These are phyloP conservation scores for Recurvomyces mirabilis DNA, from an alignment of 495 filamentous ascomycete species.

Conservation along the genomic window DNA sequence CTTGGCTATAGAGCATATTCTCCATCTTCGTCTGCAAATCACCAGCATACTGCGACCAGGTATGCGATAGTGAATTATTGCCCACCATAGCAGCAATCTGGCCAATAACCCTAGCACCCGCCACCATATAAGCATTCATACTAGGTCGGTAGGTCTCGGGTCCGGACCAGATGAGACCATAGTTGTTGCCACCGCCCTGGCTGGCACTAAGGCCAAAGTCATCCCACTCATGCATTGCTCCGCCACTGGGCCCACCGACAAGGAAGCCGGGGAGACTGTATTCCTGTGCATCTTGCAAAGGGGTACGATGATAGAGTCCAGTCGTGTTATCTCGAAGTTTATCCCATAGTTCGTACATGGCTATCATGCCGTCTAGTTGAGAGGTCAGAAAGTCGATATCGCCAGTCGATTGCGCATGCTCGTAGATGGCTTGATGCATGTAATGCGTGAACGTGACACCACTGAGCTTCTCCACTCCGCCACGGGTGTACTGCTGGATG, in stretches of 20 bases:
- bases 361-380: constrained; percentile 35
- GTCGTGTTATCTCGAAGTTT: constrained; percentile 22
- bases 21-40: constrained; percentile 32
- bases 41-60: constrained; percentile 29
- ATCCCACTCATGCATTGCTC: constrained; percentile 21
- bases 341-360: constrained; percentile 35
- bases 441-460: constrained; percentile 35
- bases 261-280: constrained; percentile 34
- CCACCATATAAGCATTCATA: constrained; percentile 40
- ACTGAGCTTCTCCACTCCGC: constrained; percentile 32
- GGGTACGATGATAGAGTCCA: constrained; percentile 35
- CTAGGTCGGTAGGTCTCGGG: constrained; percentile 36
- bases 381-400: constrained; percentile 29
- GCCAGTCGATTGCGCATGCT: constrained; percentile 33
- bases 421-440: constrained; percentile 33
- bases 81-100: constrained; percentile 28
- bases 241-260: constrained; percentile 25
- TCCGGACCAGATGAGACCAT: constrained; percentile 29
- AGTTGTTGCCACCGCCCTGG: constrained; percentile 21
- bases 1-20: constrained; percentile 31
- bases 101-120: constrained; percentile 34
- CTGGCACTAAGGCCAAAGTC: constrained; percentile 16
- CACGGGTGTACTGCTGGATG: constrained; percentile 35
- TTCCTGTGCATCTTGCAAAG: constrained; percentile 38
- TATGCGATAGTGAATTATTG: constrained; percentile 20